Evolutionary conservation across 352 stramenopile genomes (phyloP), one percentile per base, ranked within the genome.

Genomic region (Heterotrichella gracilis): DNA sequence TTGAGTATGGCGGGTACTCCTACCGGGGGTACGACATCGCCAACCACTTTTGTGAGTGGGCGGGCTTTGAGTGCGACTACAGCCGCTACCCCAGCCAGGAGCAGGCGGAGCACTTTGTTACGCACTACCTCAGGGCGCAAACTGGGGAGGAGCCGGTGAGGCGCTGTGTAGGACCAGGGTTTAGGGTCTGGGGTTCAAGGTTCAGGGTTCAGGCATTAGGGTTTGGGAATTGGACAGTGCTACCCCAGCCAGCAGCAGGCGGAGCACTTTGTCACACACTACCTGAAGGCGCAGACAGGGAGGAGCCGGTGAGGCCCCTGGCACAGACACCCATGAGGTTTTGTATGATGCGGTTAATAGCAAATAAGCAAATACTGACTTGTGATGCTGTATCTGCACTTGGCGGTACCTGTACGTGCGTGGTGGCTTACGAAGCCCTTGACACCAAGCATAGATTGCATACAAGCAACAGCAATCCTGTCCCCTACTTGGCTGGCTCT

Each of bases 11-110:
- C 53, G 83, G 81, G 41, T 91, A 85, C 79, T 94, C 93, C 77
- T 89, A 82, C 72, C 84, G 85, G 9, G 86, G 75, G 17, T 94
- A 91, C 72, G 86, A 94, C 78, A 86, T 94, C 74, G 86, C 82
- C 68, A 94, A 94, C 75, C 85, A 94, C 71, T 94, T 93, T 73
- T 91, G 82, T 71, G 84, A 93, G 77, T 84, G 91, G 77, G 89
- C 83, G 69, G 86, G 86, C 70, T 94, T 94, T 69, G 85, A 94
- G 23, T 79, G 89, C 71, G 82, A 93, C 70, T 70, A 64, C 1
- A 79, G 76, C 22, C 69, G 81, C 68, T 93, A 90, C 74, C 85
- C 85, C 13, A 80, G 76, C 63, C 74, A 82, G 0, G 79, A 84
- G 39, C 77, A 85, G 71, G 82, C 88, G 32, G 71, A 69, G 4